Evolutionary conservation across 768 basidiomycete species (phyloP), one percentile per base, ranked within the genome.

Genomic region (Sporobolomyces roseus): DNA sequence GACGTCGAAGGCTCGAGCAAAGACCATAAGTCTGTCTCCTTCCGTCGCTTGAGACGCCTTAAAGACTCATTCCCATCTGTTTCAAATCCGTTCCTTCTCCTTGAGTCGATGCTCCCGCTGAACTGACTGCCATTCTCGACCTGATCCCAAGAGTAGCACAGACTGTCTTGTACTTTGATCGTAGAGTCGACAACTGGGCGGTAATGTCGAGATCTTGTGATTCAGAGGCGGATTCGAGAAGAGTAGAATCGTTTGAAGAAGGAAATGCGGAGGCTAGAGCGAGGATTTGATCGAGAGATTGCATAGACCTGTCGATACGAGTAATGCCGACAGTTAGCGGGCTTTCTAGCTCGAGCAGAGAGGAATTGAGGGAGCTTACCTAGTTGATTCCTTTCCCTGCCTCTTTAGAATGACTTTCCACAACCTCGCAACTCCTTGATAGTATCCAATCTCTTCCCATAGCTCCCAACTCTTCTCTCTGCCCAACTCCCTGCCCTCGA

Each of bases 371-470:
- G 23, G 27, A 27, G 56, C 59, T 25, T 41, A 52, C 63, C 68
- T 43, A 8, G 52, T 35, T 27, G 29, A 48, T 23, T 5, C 25
- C 19, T 51, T 48, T 3, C 61, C 69, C 25, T 68, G 64, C 53
- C 38, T 77, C 60, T 78, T 79, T 27, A 78, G 80, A 61, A 89
- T 79, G 2, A 81, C 81, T 66, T 80, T 78, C 90, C 90, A 96
- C 63, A 86, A 84, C 62, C 75, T 69, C 3, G 91, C 91, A 74
- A 88, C 88, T 8, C 93, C 94, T 74, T 93, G 85, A 77, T 93
- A 93, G 75, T 87, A 97, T 2, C 90, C 93, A 17, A 99, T 83
- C 78, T 99, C 94, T 78, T 97, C 93, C 92, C 93, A 97, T 79
- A 96, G 86, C 79, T 94, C 93, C 78, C 87, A 97, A 0, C 89